Conservation (phyloP, 495 filamentous ascomycete genomes). For the Aspergillus sparsus region DNA sequence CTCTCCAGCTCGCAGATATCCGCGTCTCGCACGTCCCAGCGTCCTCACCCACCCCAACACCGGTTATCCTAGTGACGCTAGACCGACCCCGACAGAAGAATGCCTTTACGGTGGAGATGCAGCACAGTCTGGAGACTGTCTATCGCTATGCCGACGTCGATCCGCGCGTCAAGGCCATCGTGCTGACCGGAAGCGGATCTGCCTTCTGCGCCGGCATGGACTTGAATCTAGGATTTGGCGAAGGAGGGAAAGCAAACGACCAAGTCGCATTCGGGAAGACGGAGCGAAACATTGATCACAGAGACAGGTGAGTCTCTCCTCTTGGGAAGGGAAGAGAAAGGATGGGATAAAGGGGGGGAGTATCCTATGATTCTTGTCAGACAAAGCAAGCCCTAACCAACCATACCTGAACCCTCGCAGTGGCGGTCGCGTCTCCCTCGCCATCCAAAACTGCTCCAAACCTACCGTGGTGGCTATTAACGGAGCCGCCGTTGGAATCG, state of each 20-base stretch:
- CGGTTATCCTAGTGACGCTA: constrained; percentile 54
- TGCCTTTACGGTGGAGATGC: constrained; percentile 59
- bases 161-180: constrained; percentile 52
- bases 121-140: constrained; percentile 48
- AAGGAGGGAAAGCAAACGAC: constrained; percentile 19
- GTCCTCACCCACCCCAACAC: constrained; percentile 45
- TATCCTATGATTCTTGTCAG: too few relatives aligned
- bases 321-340: too few relatives aligned
- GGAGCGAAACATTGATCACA: background rate
- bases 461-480: constrained; percentile 62
- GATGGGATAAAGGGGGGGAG: too few relatives aligned
- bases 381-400: too few relatives aligned
- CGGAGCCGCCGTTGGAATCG: constrained; percentile 61
- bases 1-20: constrained; percentile 48
- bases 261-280: background rate
- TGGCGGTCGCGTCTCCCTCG: constrained; percentile 56
- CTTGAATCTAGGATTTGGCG: constrained; percentile 48
- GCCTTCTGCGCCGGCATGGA: constrained; percentile 65
- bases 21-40: constrained; percentile 50
- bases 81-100: constrained; percentile 58
- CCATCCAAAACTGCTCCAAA: constrained; percentile 60
- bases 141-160: constrained; percentile 54
- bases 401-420: constrained; percentile 3
- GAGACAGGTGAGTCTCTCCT: background rate
- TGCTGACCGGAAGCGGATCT: constrained; percentile 54